A percentile compares a stretch with the other conserved stretches of the same genome.
phyloP scores from a whole-genome alignment of 306 rosid species.

The Morella rubra region DNA sequence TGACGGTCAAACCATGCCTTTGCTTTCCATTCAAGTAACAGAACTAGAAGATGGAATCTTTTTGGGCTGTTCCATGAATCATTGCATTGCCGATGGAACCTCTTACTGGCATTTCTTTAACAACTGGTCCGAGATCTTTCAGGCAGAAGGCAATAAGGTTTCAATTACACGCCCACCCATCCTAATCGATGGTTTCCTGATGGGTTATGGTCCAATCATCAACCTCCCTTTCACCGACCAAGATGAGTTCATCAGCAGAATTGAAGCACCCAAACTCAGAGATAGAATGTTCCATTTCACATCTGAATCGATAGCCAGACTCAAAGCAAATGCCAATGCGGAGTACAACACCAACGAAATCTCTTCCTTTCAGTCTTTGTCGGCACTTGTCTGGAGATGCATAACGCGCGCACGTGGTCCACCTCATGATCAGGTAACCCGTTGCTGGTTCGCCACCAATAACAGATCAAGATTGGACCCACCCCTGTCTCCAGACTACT shows the following conservation, averaged over 20 bases:
- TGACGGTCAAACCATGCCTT: slow-evolving; percentile 57
- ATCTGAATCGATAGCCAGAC: slow-evolving; percentile 45
- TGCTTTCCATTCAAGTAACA: slow-evolving; percentile 54
- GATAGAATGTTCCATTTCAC: slow-evolving; percentile 64
- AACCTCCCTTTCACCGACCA: slow-evolving; percentile 49
- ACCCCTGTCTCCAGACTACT: slow-evolving; percentile 39
- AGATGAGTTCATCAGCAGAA: slow-evolving; percentile 42
- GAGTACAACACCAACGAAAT: slow-evolving; percentile 34
- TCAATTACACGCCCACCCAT: slow-evolving; percentile 35
- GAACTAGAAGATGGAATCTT: slow-evolving; percentile 59
- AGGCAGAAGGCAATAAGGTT: slow-evolving; percentile 13
- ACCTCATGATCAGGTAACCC: slow-evolving; percentile 2
- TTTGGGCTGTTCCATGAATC: slow-evolving; percentile 67
- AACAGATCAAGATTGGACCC: slow-evolving; percentile 54
- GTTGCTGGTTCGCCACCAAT: slow-evolving; percentile 39
- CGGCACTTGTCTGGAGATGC: slow-evolving; percentile 54
- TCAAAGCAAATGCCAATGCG: slow-evolving; percentile 55
- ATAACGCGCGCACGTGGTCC: slow-evolving; percentile 41
- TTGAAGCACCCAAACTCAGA: slow-evolving; percentile 39
- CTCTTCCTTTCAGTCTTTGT: slow-evolving; percentile 58
- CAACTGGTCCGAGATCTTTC: slow-evolving; percentile 56
- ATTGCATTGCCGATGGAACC: slow-evolving; percentile 50
- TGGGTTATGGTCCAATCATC: slow-evolving; percentile 32
- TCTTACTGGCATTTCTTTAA: slow-evolving; percentile 65
- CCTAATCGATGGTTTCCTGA: slow-evolving; percentile 51